Evolutionary conservation across 2,329 filamentous ascomycete genomes (phyloP).

Genomic region (Bipolaris cookei): DNA sequence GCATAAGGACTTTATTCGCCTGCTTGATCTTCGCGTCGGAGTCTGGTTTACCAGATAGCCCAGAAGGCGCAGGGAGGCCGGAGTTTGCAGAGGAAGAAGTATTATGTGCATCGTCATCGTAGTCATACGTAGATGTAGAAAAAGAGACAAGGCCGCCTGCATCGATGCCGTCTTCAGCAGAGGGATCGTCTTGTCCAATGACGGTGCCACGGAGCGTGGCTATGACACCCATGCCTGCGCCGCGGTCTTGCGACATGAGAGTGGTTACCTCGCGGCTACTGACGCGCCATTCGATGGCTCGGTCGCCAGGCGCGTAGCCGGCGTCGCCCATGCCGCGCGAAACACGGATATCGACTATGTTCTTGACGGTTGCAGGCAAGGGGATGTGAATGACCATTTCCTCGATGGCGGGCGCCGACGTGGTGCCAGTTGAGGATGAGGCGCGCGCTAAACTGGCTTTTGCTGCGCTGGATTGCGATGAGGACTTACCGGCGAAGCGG

Average conservation of each 20-base stretch:
- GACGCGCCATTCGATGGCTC: conserved; percentile 81
- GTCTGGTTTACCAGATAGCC: conserved; percentile 28
- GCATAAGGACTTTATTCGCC: conserved; percentile 61
- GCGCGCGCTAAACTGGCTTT: conserved; percentile 32
- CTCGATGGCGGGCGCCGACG: conserved; percentile 62
- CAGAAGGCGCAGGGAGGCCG: not conserved
- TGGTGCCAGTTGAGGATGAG: conserved; percentile 39
- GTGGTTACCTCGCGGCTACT: conserved; percentile 73
- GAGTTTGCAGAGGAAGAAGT: conserved; percentile 21
- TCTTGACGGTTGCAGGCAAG: conserved; percentile 78
- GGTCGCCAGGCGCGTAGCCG: conserved; percentile 75
- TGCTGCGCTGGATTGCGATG: conserved; percentile 48
- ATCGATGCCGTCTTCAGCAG: conserved; percentile 34
- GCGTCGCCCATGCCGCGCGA: conserved; percentile 82
- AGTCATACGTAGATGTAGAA: conserved; percentile 37
- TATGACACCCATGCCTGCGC: conserved; percentile 64
- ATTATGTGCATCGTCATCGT: conserved; percentile 37
- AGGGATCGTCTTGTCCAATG: conserved; percentile 64
- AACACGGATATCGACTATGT: conserved; percentile 80
- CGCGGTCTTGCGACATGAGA: conserved; percentile 46
- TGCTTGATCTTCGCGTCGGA: conserved; percentile 64
- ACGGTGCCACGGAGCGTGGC: conserved; percentile 83
- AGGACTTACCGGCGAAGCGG: conserved; percentile 50
- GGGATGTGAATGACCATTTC: conserved; percentile 80
- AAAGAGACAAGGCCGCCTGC: conserved; percentile 41